Evolutionary conservation across 805 yeast genomes (phyloP).

Genomic region (Maudiozyma turicensis): DNA sequence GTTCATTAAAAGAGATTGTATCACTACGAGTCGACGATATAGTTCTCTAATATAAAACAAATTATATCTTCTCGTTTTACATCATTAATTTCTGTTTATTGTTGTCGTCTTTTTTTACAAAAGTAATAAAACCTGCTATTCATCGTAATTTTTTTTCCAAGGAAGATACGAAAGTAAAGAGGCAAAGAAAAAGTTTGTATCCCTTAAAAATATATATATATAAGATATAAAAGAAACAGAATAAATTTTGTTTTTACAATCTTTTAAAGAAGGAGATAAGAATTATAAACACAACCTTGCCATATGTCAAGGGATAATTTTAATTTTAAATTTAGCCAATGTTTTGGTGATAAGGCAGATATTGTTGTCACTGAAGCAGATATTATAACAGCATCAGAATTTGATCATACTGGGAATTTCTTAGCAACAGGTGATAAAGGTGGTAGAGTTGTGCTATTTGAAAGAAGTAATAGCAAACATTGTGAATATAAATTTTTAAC

Average conservation of each 20-base stretch:
- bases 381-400: conserved; percentile 93
- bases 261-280: too few species aligned
- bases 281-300: not conserved
- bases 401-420: conserved; percentile 88
- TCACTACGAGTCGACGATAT: too few species aligned
- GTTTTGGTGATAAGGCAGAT: conserved; percentile 98
- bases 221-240: not conserved
- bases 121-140: not conserved
- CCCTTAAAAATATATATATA: not conserved
- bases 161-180: not conserved
- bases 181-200: not conserved
- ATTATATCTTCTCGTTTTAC: too few species aligned
- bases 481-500: conserved; percentile 95
- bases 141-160: too few species aligned
- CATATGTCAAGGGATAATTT: conserved; percentile 28
- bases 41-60: too few species aligned
- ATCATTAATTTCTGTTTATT: too few species aligned
- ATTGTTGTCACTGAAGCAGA: conserved; percentile 96
- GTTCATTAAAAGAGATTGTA: too few species aligned
- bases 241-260: not conserved
- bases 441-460: conserved; percentile 93
- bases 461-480: conserved; percentile 63
- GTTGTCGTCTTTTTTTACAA: too few species aligned
- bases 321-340: conserved; percentile 73
- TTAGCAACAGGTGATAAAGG: conserved; percentile 98